Base-by-base conservation (phyloP, 768 basidiomycete genomes). In the Pisolithus microcarpus region DNA sequence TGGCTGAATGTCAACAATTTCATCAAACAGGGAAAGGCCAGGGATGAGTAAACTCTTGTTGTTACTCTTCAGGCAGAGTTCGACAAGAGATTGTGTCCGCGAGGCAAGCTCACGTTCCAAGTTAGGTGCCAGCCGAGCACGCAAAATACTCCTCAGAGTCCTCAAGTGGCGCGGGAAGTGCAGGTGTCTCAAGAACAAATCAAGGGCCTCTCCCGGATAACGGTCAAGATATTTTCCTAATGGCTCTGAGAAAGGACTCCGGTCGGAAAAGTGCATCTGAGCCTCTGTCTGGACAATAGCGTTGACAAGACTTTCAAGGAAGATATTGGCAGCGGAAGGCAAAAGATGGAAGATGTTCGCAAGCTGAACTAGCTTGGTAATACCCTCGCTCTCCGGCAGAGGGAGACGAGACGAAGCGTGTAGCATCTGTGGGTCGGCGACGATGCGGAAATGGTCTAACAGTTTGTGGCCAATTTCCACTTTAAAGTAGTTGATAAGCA, bases 381-480 rank as follows among this genome's bases (percentile, higher is more conserved):
- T 90, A 38, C 86, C 87, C 61, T 92, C 88, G 54, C 94, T 93
- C 55, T 95, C 91, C 15, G 82, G 77, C 21, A 91, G 72, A 1
- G 92, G 89, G 5, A 87, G 76, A 52, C 82, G 80, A 0, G 91
- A 83, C 0, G 93, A 87, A 43, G 80, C 82, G 51, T 80, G 78
- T 24, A 97, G 76, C 73, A 90, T 84, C 56, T 85, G 84, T 13
- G 91, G 86, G 61, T 95, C 92, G 23, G 95, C 90, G 19, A 99
- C 85, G 36, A 87, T 82, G 39, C 86, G 84, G 71, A 95, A 97
- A 65, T 99, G 96, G 60, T 98, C 96, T 19, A 99, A 75, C 7
- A 99, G 81, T 69, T 99, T 99, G 66, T 90, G 82, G 0, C 96
- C 96, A 53, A 99, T 98, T 72, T 99, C 96, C 16, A 99, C 95